phyloP scores from a whole-genome alignment of 768 basidiomycete species.

The Mycena haematopus region DNA sequence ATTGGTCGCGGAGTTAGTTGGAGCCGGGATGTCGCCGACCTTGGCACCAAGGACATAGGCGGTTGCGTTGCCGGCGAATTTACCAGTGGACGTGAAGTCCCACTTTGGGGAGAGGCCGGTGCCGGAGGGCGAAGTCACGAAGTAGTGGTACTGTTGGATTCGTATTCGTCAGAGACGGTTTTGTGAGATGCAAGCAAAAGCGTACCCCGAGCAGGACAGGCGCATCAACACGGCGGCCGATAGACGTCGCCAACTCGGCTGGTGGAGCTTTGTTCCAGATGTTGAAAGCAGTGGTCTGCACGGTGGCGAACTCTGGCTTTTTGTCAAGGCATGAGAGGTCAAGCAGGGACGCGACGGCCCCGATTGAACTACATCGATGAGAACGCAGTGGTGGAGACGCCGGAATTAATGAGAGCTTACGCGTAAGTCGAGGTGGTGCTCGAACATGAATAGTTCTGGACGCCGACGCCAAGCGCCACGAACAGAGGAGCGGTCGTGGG shows the following conservation, averaged over 20 bases:
- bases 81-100: slow-evolving; percentile 43
- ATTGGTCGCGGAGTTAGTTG: slow-evolving; percentile 33
- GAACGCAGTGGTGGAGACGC: not conserved
- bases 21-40: slow-evolving; percentile 37
- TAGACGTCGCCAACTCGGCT: not conserved
- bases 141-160: slow-evolving; percentile 44
- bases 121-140: slow-evolving; percentile 42
- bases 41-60: slow-evolving; percentile 32
- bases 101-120: slow-evolving; percentile 42
- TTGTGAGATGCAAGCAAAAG: not conserved
- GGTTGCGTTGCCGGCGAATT: slow-evolving; percentile 7
- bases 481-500: not conserved
- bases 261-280: slow-evolving; percentile 29
- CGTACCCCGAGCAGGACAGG: slow-evolving; percentile 13
- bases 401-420: not conserved
- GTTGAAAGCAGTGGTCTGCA: slow-evolving; percentile 26
- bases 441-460: not conserved
- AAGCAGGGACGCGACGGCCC: slow-evolving; percentile 40
- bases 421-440: not conserved
- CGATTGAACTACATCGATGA: slow-evolving; percentile 13
- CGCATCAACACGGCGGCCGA: slow-evolving; percentile 3
- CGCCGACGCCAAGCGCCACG: not conserved
- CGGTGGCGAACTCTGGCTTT: slow-evolving; percentile 28
- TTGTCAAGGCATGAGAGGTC: slow-evolving; percentile 47
- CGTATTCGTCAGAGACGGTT: not conserved